Conservation (phyloP, 176 grass and related monocot species). For the Avena insularis region DNA sequence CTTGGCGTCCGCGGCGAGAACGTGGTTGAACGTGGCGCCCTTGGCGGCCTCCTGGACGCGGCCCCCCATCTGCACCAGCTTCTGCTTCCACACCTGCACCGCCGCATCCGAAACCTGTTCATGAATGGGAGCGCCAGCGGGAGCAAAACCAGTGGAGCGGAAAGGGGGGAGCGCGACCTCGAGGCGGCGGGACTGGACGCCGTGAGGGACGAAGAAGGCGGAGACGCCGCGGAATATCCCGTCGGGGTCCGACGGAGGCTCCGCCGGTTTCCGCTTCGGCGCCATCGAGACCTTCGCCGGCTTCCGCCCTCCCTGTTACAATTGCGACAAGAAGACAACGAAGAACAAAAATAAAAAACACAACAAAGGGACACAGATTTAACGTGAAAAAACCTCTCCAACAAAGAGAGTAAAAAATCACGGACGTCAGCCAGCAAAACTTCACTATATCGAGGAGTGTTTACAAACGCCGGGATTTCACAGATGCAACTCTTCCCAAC, state of each 20-base stretch:
- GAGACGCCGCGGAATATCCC: constrained; percentile 86
- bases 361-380: too few relatives aligned
- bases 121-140: background rate
- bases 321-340: too few relatives aligned
- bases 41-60: constrained; percentile 52
- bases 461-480: too few relatives aligned
- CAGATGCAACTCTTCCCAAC: too few relatives aligned
- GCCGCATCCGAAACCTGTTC: background rate
- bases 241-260: constrained; percentile 46
- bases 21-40: constrained; percentile 65
- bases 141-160: too few relatives aligned
- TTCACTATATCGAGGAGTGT: too few relatives aligned
- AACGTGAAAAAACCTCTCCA: too few relatives aligned
- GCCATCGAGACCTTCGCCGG: constrained; percentile 48
- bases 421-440: too few relatives aligned
- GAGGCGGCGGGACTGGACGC: constrained; percentile 73
- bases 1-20: constrained; percentile 66
- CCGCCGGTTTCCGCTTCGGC: constrained; percentile 45
- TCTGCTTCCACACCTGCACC: constrained; percentile 86
- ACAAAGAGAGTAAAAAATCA: too few relatives aligned
- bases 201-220: constrained; percentile 60
- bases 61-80: constrained; percentile 85
- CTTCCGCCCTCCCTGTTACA: background rate
- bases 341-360: too few relatives aligned
- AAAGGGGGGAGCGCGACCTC: constrained; percentile 43